Evolutionary conservation across 129 eudicot genomes (phyloP), one percentile per base, ranked within the genome.

Genomic region (Deinandra increscens): DNA sequence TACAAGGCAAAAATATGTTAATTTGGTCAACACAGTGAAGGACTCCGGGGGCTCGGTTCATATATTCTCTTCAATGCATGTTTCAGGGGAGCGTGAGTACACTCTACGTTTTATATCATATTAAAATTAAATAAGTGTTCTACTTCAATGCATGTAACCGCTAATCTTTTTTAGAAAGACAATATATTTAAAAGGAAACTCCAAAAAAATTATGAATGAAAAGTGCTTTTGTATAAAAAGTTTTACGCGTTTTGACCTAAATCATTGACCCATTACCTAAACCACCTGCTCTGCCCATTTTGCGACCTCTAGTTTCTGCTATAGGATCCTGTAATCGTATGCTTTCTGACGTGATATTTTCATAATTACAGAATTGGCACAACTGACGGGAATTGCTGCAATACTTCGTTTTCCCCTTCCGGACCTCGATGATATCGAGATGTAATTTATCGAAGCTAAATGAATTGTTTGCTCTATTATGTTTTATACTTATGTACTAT

Each of bases 41-140:
- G 84, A 68, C 61, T 86, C 92, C 9, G 98, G 98, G n/a, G 98
- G 98, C 48, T 68, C 79, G 18, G 84, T 85, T 64, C 87, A 86
- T 60, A 72, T 93, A 65, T 93, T 93, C 74, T 93, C 98, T 64
- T 87, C 96, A 2, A 93, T 93, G 98, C 96, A 93, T 75, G 96
- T 89, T 42, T 93, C 96, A 0, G 98, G 98, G 72, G 98, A 93
- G 73, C 98, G 98, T 92, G 73, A 86, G 98, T 84, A 56, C 62
- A 76, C 17, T 38, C 9, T 22, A 38, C 54, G 22, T 23, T 13
- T 54, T 38, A 6, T 50, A 51, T 51, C 15, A 12, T 22, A 22
- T 23, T 54, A 20, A 13, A 46, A 14, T 36, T 36, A 6, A 36
- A 36, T 36, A 4, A 39, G 8, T 9, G 12, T 39, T 36, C 39